Conservation (phyloP, 164 flowering plant genomes). For the Magnolia officinalis region DNA sequence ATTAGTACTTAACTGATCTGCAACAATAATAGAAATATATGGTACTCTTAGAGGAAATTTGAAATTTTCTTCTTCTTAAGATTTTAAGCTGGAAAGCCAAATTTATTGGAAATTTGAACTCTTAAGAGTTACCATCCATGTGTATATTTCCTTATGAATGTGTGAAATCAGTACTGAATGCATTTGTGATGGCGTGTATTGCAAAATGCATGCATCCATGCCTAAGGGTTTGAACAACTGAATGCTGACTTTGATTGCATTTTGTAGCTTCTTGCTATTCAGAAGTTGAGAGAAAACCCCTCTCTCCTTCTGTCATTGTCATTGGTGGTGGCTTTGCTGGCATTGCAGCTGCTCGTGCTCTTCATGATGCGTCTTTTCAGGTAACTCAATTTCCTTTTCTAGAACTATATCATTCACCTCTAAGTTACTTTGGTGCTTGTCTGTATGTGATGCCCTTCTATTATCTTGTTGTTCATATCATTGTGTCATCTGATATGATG, state of each 20-base stretch:
- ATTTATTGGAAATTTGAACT: no score
- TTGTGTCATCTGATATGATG: not conserved
- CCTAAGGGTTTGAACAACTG: not conserved
- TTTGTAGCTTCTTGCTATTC: conserved; percentile 47
- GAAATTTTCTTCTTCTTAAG: no score
- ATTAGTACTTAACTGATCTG: no score
- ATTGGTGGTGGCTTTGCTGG: conserved; percentile 90
- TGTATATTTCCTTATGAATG: not conserved
- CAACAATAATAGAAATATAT: no score
- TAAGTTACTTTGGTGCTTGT: not conserved
- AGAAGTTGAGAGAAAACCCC: conserved; percentile 29
- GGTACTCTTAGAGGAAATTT: no score
- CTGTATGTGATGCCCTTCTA: not conserved
- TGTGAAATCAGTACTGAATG: not conserved
- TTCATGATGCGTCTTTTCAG: conserved; percentile 86
- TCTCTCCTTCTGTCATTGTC: conserved; percentile 75
- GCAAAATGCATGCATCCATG: not conserved
- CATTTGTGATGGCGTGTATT: not conserved
- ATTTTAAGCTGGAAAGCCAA: no score
- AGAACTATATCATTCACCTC: not conserved
- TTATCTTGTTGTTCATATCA: not conserved
- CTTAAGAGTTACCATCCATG: not conserved
- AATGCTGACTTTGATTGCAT: not conserved
- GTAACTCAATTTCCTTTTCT: conserved; percentile 25
- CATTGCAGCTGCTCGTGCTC: conserved; percentile 84